Base-by-base conservation (phyloP, 2,329 filamentous ascomycete species). In the Metarhizium rileyi region DNA sequence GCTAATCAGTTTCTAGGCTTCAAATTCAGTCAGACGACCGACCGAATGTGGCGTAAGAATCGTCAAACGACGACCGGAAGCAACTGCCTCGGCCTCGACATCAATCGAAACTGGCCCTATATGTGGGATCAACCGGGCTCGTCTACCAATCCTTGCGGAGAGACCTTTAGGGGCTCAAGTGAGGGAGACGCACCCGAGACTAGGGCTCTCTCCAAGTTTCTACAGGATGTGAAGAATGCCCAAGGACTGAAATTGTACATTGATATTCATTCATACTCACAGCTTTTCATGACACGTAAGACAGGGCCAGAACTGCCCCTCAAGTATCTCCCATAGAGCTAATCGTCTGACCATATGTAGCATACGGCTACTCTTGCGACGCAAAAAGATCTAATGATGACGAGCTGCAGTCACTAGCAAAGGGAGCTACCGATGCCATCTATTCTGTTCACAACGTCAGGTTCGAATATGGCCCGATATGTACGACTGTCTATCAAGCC, bases 11-110 rank as follows among this genome's bases (percentile, higher is more conserved):
- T 10, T 7, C 74, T 12, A 76, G 77, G 79, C 30, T 84, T 84
- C 57, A 67, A 77, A 23, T 81, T 76, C 63, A 74, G 75, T 0
- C 78, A 82, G 56, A 76, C 70, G 3, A 70, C 59, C 8, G 67
- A 81, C 58, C 74, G 80, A 16, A 57, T 83, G 47, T 84, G 80
- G 80, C 77, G 79, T 52, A 82, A 83, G 66, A 82, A 80, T 61
- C 71, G 78, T 3, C 70, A 77, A 53, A 58, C 60, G 3, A 66
- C 63, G 28, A 51, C 57, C 0, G 63, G 65, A 6, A 66, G 64
- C 53, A 61, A 60, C 36, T 80, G 76, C 57, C 53, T 74, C 28
- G 77, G 77, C 42, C 71, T 68, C 16, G 79, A 82, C 56, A 70
- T 80, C 59, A 82, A 83, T 66, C 72, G 79, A 52, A 81, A 80